These are phyloP conservation scores for Penicillium hordei DNA, from an alignment of 2,329 filamentous ascomycete genomes.

Conservation along the genomic window DNA sequence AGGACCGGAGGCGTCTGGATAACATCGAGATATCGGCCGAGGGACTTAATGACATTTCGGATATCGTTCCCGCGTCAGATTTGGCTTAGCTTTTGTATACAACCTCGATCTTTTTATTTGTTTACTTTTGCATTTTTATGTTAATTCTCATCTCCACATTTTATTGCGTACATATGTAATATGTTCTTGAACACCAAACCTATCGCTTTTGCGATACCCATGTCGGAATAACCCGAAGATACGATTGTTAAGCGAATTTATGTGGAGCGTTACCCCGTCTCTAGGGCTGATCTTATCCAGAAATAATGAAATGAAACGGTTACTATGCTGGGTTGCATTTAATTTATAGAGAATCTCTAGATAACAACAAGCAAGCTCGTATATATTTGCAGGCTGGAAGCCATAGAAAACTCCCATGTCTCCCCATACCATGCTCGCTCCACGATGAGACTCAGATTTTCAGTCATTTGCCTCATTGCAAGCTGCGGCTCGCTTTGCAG, in stretches of 20 bases:
- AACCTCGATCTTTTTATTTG: background rate
- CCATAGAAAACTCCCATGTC: background rate
- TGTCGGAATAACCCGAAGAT: background rate
- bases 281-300: no score
- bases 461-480: background rate
- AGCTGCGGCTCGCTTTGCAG: background rate
- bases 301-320: no score
- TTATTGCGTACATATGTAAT: no score
- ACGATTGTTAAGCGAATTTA: background rate
- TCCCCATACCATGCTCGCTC: background rate
- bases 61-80: conserved; percentile 27
- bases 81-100: conserved; percentile 20
- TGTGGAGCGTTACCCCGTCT: background rate
- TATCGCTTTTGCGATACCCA: background rate
- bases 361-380: background rate
- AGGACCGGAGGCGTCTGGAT: conserved; percentile 40
- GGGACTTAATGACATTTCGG: conserved; percentile 33
- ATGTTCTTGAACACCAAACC: background rate
- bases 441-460: background rate
- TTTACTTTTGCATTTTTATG: background rate
- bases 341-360: background rate
- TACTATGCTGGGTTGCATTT: no score
- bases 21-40: conserved; percentile 42
- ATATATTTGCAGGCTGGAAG: background rate
- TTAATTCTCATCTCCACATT: background rate